Evolutionary conservation across 2,329 filamentous ascomycete species (phyloP), one percentile per base, ranked within the genome.

Genomic region (Calonectria pseudoreteaudii): DNA sequence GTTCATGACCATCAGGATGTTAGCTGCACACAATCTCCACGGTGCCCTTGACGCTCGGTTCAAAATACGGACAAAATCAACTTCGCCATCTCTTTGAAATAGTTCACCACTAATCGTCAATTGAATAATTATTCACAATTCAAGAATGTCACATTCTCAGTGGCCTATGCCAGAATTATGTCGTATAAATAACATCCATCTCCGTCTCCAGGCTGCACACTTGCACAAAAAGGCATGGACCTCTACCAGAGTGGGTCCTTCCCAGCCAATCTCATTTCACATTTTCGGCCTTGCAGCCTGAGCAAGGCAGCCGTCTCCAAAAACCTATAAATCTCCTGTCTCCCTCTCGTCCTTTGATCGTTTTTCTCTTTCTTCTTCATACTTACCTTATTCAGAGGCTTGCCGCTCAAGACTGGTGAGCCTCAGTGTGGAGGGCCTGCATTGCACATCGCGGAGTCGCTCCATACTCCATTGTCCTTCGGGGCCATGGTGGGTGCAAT

Each of bases 371-470:
- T 81, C 77, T 83, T 87, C 84, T 86, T 87, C 86, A 89, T 89
- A 89, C 88, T 89, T 89, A 89, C 87, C 87, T 89, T 89, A 85
- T 85, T 85, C 81, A 82, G 84, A 83, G 31, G 53, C 60, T 69
- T 20, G 49, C 74, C 82, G 87, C 81, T 89, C 87, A 89, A 80
- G 86, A 87, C 84, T 83, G 78, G 83, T 81, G 79, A 78, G 72
- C 75, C 80, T 83, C 84, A 88, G 85, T 81, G 78, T 81, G 85
- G 86, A 83, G 86, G 84, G 85, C 87, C 88, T 89, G 87, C 88
- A 89, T 89, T 88, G 88, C 87, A 90, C 88, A 87, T 78, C 87
- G 88, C 85, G 88, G 88, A 84, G 86, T 87, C 84, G 81, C 82
- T 85, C 84, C 81, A 81, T 80, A 70, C 85, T 88, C 84, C 84